These are phyloP conservation scores for Plasmodium coatneyi DNA, from an alignment of 169 alveolate species.

Conservation along the genomic window DNA sequence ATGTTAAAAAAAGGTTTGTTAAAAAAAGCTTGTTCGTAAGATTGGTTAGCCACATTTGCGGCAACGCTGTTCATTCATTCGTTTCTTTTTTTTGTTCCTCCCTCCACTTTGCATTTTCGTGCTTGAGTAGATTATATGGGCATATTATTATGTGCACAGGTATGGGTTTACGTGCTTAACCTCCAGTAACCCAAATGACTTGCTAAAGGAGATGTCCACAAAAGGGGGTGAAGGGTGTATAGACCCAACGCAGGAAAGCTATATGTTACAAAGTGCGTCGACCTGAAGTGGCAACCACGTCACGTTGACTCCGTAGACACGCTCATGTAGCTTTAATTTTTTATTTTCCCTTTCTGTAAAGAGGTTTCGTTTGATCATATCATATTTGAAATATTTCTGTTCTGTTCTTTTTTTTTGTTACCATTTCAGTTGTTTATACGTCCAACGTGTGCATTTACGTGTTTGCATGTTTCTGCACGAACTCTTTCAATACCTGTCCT, in stretches of 20 bases:
- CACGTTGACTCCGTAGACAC: neutral
- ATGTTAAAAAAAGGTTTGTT: neutral
- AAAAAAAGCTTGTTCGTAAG: neutral
- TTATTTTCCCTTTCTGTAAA: neutral
- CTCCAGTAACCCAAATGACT: neutral
- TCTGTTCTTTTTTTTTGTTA: neutral
- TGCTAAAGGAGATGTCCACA: neutral
- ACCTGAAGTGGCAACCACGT: neutral
- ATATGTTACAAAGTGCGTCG: neutral
- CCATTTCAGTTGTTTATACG: neutral
- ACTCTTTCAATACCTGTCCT: neutral
- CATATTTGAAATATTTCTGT: neutral
- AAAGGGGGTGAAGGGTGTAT: neutral
- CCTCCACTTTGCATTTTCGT: neutral
- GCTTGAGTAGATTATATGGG: no score
- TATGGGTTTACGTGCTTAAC: neutral
- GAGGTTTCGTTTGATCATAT: neutral
- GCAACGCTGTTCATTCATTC: neutral
- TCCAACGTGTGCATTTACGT: neutral
- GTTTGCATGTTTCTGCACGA: neutral
- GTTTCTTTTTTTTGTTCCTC: neutral
- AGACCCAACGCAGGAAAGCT: neutral
- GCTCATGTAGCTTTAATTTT: neutral
- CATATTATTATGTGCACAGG: no score
- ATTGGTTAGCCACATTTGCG: neutral